Evolutionary conservation across 345 rosid species (phyloP).

Genomic region (Kernera saxatilis): DNA sequence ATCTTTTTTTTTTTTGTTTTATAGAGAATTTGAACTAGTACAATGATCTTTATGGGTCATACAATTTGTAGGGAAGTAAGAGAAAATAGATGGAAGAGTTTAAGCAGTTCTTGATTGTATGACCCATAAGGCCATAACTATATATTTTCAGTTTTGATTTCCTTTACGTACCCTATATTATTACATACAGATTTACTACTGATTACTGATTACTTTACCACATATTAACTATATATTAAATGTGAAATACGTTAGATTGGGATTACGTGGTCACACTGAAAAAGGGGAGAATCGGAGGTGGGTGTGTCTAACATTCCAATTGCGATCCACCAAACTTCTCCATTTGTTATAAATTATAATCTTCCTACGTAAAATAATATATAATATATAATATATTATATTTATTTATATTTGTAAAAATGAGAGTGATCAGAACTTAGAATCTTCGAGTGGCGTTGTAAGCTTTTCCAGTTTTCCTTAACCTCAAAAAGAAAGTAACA

Average conservation of each 20-base stretch:
- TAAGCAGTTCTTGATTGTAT: no score
- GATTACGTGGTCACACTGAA: constrained; percentile 31
- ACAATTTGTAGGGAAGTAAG: no score
- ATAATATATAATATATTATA: neutral
- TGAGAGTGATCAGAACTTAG: neutral
- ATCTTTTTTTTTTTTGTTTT: no score
- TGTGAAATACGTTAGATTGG: neutral
- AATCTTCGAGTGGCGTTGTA: constrained; percentile 29
- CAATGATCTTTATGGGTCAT: no score
- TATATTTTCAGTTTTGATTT: no score
- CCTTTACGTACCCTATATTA: neutral
- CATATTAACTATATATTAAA: neutral
- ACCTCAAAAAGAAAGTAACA: constrained; percentile 7
- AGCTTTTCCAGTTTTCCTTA: constrained; percentile 21
- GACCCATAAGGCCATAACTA: no score
- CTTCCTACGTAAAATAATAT: neutral
- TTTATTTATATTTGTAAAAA: neutral
- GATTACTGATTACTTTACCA: neutral
- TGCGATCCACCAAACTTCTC: constrained; percentile 36
- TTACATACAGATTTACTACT: neutral
- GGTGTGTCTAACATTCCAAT: constrained; percentile 32
- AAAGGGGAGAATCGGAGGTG: constrained; percentile 27
- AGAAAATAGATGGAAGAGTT: no score
- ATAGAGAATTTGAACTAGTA: no score
- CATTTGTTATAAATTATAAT: neutral